Evolutionary conservation across 2,329 filamentous ascomycete species (phyloP), one percentile per base, ranked within the genome.

Genomic region (Periconia digitata): DNA sequence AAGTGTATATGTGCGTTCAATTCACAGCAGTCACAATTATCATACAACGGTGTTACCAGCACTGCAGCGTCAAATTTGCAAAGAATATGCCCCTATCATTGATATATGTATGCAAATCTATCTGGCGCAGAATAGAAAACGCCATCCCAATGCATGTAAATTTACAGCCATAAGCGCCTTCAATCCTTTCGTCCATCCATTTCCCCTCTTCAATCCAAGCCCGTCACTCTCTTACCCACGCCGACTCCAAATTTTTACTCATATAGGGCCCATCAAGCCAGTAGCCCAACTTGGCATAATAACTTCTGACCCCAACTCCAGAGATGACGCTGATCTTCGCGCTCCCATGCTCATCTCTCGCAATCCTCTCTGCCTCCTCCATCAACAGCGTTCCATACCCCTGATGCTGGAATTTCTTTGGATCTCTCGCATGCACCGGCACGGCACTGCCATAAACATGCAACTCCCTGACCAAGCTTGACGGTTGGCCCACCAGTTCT

Each of bases 391-490:
- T 99, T 40, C 94, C 94, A 59, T 95, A 99, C 0, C 94, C 94
- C 70, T 96, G 94, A 74, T 99, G 94, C 76, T 99, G 94, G 74
- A 97, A 97, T 74, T 97, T 97, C 72, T 89, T 86, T 17, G 92
- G 91, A 62, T 99, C 94, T 47, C 95, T 83, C 8, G 91, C 92
- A 72, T 99, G 94, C 39, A 99, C 89, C 0, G 94, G 95, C n/a
- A 99, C 94, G 0, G 95, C 94, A 17, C 90, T 92, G 7, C 94
- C 94, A 68, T 99, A 99, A 1, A 99, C 94, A 72, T 99, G 94
- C 46, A 99, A 78, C 72, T 99, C 94, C 42, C 94, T 83, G 5
- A 99, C 92, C 61, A 99, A 80, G 72, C 90, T 96, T 0, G 90
- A 95, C 40, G 89, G 90, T 74, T 97, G 92, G 2, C 84, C 85